Conservation (phyloP, 441 rosid species). For the Populus hybrid region DNA sequence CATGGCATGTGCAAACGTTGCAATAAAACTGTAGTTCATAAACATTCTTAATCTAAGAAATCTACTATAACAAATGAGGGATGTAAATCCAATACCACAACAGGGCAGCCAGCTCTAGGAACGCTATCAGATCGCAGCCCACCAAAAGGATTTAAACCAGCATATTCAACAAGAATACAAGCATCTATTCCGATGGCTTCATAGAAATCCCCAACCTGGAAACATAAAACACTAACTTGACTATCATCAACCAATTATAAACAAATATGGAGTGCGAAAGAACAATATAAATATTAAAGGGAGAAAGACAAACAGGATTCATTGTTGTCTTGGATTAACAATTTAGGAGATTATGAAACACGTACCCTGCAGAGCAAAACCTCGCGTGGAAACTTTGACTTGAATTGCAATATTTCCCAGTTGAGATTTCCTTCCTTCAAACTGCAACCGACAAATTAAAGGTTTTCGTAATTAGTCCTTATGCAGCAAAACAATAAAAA, state of each 20-base stretch:
- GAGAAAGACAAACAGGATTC: neutral
- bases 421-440: conserved; percentile 91
- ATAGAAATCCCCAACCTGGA: conserved; percentile 95
- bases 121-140: conserved; percentile 84
- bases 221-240: conserved; percentile 5
- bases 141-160: conserved; percentile 98
- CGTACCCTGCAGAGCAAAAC: conserved; percentile 96
- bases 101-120: conserved; percentile 99
- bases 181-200: conserved; percentile 99
- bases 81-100: conserved; percentile 55
- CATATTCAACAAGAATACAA: conserved; percentile 93
- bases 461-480: neutral
- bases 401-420: conserved; percentile 89
- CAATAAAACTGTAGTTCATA: neutral
- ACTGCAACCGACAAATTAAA: conserved; percentile 44
- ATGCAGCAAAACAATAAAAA: neutral
- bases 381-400: conserved; percentile 94
- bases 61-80: neutral
- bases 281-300: neutral
- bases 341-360: conserved; percentile 1
- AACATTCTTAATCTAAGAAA: neutral
- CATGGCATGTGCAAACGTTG: neutral
- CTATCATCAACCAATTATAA: neutral
- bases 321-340: neutral
- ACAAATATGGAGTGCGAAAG: neutral